Conservation (phyloP, 768 basidiomycete species). For the Cystofilobasidium bisporidii region DNA sequence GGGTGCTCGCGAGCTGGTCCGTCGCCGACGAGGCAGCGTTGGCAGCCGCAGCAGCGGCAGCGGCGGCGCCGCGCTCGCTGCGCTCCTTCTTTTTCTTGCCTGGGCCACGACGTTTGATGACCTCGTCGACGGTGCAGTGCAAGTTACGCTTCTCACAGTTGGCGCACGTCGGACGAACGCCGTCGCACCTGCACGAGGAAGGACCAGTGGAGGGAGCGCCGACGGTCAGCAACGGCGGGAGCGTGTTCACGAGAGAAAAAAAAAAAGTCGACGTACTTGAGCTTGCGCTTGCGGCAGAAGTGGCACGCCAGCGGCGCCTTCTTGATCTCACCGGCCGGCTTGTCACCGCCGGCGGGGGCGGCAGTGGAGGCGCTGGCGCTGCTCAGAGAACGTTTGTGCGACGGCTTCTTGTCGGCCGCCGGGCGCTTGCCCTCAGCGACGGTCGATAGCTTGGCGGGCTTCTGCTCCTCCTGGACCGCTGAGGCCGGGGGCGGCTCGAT, state of each 20-base stretch:
- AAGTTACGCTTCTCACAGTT: constrained; percentile 38
- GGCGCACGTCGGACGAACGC: constrained; percentile 36
- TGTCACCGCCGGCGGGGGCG: not conserved
- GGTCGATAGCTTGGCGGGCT: not conserved
- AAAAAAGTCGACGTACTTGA: constrained; percentile 36
- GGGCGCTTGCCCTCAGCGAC: constrained; percentile 2
- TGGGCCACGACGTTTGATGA: constrained; percentile 40
- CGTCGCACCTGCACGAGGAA: constrained; percentile 36
- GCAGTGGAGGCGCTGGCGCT: not conserved
- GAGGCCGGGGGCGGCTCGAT: not conserved
- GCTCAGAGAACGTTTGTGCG: not conserved
- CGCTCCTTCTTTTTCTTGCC: constrained; percentile 40
- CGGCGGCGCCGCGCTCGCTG: constrained; percentile 28
- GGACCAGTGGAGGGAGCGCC: not conserved
- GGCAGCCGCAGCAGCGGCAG: not conserved
- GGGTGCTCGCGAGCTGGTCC: not conserved
- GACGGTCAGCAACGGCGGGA: not conserved
- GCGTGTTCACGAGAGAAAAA: not conserved
- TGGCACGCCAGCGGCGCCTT: constrained; percentile 40
- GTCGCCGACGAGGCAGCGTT: not conserved
- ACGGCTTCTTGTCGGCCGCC: constrained; percentile 8
- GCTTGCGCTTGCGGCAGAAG: constrained; percentile 41
- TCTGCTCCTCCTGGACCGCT: not conserved
- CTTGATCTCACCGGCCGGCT: constrained; percentile 2
- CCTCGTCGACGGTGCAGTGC: constrained; percentile 38